A percentile compares a stretch with the other conserved stretches of the same genome.
These are phyloP conservation scores for Biscogniauxia sp. DNA, from an alignment of 2,329 filamentous ascomycete species.

Conservation along the genomic window DNA sequence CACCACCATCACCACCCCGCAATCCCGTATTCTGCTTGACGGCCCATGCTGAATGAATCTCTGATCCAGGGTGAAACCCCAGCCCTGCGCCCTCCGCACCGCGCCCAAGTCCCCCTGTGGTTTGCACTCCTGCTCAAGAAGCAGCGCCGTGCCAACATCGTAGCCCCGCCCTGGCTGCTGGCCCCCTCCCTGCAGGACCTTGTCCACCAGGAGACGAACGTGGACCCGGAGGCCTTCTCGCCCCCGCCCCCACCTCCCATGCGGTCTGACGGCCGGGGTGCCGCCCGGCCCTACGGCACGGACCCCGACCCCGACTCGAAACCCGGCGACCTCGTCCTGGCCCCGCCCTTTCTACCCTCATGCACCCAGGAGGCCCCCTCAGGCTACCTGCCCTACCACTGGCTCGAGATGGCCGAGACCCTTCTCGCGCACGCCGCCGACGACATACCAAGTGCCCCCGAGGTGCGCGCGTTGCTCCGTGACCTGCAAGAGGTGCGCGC, in stretches of 20 bases:
- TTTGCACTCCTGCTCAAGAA: slow-evolving; percentile 92
- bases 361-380: slow-evolving; percentile 68
- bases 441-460: slow-evolving; percentile 72
- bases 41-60: not conserved
- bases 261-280: slow-evolving; percentile 46
- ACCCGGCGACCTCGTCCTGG: slow-evolving; percentile 38
- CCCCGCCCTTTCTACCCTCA: slow-evolving; percentile 75
- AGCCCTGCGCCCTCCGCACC: slow-evolving; percentile 75
- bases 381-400: slow-evolving; percentile 84
- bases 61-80: slow-evolving; percentile 69
- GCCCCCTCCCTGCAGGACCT: slow-evolving; percentile 72
- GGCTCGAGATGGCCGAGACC: slow-evolving; percentile 87
- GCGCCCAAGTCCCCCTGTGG: slow-evolving; percentile 82
- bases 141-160: slow-evolving; percentile 88
- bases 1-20: slow-evolving; percentile 14
- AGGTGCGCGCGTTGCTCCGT: slow-evolving; percentile 70
- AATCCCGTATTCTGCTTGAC: slow-evolving; percentile 12
- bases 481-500: slow-evolving; percentile 85
- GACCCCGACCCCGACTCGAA: slow-evolving; percentile 17
- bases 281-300: slow-evolving; percentile 35
- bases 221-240: slow-evolving; percentile 70
- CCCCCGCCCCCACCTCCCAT: slow-evolving; percentile 68
- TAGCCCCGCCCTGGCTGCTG: slow-evolving; percentile 86
- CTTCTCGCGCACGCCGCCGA: slow-evolving; percentile 82
- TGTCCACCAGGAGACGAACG: slow-evolving; percentile 75